These are phyloP conservation scores for Collybia nuda DNA, from an alignment of 768 basidiomycete species.

Conservation along the genomic window DNA sequence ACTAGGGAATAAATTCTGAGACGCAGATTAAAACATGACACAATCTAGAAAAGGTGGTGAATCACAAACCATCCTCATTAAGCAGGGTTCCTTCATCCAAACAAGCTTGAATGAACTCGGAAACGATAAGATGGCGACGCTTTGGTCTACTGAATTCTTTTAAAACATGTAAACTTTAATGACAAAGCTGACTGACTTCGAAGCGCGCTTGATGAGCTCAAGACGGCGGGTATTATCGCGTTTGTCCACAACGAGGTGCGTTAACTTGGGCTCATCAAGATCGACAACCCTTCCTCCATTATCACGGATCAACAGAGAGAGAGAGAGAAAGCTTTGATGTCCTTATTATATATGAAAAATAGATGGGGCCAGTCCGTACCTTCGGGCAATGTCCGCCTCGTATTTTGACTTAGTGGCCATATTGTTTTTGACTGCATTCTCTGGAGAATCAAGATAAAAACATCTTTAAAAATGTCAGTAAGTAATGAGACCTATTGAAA, in stretches of 20 bases:
- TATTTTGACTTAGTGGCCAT: slow-evolving; percentile 57
- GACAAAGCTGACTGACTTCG: slow-evolving; percentile 48
- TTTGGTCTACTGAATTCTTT: slow-evolving; percentile 60
- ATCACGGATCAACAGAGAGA: slow-evolving; percentile 51
- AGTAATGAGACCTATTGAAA: slow-evolving; percentile 1
- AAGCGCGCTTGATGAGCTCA: slow-evolving; percentile 69
- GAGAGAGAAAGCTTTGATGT: slow-evolving; percentile 49
- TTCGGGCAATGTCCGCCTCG: slow-evolving; percentile 49
- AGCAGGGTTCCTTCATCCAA: slow-evolving; percentile 82
- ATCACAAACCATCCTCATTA: slow-evolving; percentile 77
- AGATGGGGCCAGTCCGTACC: slow-evolving; percentile 36
- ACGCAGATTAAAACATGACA: not conserved
- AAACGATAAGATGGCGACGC: slow-evolving; percentile 72
- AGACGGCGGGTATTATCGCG: slow-evolving; percentile 73
- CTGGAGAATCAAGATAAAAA: slow-evolving; percentile 86
- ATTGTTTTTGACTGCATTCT: slow-evolving; percentile 66
- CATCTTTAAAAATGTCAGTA: slow-evolving; percentile 43
- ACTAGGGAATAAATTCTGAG: slow-evolving; percentile 24
- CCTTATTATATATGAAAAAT: slow-evolving; percentile 4
- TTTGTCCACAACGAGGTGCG: slow-evolving; percentile 85
- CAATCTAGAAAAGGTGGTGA: not conserved
- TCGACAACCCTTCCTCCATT: slow-evolving; percentile 76
- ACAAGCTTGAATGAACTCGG: slow-evolving; percentile 76
- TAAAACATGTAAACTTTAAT: slow-evolving; percentile 1
- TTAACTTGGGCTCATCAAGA: slow-evolving; percentile 75